Percentiles rank a stretch among this genome's conserved stretches.
Evolutionary conservation across 495 filamentous ascomycete species (phyloP).

Genomic region (Trichoderma gamsii): DNA sequence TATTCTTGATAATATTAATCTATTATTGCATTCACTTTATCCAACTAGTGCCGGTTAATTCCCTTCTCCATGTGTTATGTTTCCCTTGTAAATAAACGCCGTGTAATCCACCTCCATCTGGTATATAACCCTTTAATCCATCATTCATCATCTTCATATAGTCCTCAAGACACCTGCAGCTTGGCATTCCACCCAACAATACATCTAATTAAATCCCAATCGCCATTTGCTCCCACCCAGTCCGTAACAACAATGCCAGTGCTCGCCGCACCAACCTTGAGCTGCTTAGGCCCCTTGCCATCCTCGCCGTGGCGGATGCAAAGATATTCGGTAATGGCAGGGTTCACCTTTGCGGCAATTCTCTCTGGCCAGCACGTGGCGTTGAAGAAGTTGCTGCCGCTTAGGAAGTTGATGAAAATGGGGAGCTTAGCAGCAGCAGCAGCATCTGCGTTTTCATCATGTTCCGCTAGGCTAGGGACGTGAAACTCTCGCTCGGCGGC

Average conservation of each 20-base stretch:
- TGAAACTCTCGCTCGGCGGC: slow-evolving; percentile 46
- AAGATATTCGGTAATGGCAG: slow-evolving; percentile 74
- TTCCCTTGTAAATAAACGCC: not conserved
- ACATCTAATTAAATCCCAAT: slow-evolving; percentile 89
- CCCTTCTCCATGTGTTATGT: too few relatives aligned
- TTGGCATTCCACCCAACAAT: slow-evolving; percentile 88
- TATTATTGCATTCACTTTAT: too few relatives aligned
- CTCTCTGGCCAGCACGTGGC: slow-evolving; percentile 86
- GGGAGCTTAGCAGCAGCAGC: slow-evolving; percentile 31
- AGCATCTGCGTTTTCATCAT: slow-evolving; percentile 18
- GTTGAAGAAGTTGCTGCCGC: slow-evolving; percentile 89
- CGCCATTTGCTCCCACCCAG: slow-evolving; percentile 81
- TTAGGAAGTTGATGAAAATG: slow-evolving; percentile 87
- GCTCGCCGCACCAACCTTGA: slow-evolving; percentile 60
- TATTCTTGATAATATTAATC: too few relatives aligned
- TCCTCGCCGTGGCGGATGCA: slow-evolving; percentile 58
- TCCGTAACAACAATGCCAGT: slow-evolving; percentile 93
- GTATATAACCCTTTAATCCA: not conserved
- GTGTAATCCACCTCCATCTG: not conserved
- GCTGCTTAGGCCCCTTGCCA: slow-evolving; percentile 36
- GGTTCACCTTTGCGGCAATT: slow-evolving; percentile 88
- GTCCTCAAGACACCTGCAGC: slow-evolving; percentile 44
- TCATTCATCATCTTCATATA: not conserved
- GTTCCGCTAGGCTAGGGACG: slow-evolving; percentile 25
- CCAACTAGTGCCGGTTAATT: too few relatives aligned